Evolutionary conservation across 2,329 filamentous ascomycete species (phyloP), one percentile per base, ranked within the genome.

Genomic region (Colletotrichum godetiae): DNA sequence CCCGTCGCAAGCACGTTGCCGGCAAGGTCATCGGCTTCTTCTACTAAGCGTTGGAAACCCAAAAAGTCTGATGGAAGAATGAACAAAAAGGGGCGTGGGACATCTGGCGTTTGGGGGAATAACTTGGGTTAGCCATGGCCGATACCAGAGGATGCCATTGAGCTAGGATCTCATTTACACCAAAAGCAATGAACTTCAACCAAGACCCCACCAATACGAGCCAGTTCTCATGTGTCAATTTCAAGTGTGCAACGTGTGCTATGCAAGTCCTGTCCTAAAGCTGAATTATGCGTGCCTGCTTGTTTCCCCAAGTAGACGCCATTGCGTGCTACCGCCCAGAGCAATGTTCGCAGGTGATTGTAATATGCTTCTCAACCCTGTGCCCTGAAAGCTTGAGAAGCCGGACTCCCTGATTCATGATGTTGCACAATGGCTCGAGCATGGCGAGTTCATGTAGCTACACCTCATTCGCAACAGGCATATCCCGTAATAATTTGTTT

Each of bases 1-100:
- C 97, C 80, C 91, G 97, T 85, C 67, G 72, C 57, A 74, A 74
- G 93, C 97, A 99, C 90, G 97, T 98, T 84, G 92, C 96, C 80
- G 97, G 97, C 88, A 99, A 99, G 93, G 94, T 99, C 88, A 94
- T 98, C 81, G 97, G 97, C 82, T 99, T 98, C 93, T 98, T 98
- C 92, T 98, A 98, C 92, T 98, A 97, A 82, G 81, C 76, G 64
- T 52, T 46, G 60, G 61, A 55, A 31, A 69, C 72, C 52, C 58
- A 67, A 72, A 74, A 57, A 67, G 56, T 59, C 56, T 56, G 57
- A 72, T 76, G 76, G 67, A 74, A 62, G 65, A 49, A 11, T 22
- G 2, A 19, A 49, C n/a, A 46, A 75, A 79, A 82, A 76, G 67
- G 67, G 76, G 74, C 75, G 76, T 74, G 80, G 80, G 79, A 82